Evolutionary conservation across 768 basidiomycete species (phyloP).

Genomic region (Lyophyllum shimeji): DNA sequence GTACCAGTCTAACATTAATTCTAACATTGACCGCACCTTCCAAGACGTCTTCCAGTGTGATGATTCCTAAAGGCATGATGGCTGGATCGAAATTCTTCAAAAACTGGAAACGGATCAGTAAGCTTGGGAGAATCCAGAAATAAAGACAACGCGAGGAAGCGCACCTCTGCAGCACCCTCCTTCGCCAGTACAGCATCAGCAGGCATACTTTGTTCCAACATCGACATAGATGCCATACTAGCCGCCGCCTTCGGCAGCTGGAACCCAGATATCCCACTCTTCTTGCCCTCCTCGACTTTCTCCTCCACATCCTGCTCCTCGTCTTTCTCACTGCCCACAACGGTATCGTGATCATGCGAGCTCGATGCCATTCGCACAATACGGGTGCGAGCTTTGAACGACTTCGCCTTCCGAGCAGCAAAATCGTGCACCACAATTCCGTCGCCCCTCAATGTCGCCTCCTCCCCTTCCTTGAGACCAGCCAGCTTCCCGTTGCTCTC

Average conservation of each 20-base stretch:
- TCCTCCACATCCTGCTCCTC: conserved; percentile 17
- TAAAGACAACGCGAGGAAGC: conserved; percentile 18
- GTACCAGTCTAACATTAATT: not conserved
- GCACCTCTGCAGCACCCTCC: conserved; percentile 71
- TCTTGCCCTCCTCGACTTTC: conserved; percentile 20
- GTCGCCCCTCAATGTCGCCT: conserved; percentile 26
- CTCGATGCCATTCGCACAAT: not conserved
- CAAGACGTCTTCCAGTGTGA: conserved; percentile 90
- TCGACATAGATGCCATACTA: conserved; percentile 45
- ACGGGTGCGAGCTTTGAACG: not conserved
- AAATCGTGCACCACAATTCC: conserved; percentile 19
- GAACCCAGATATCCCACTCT: conserved; percentile 34
- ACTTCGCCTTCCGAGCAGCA: not conserved
- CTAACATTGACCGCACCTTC: conserved; percentile 49
- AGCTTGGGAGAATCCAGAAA: not conserved
- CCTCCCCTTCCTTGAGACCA: conserved; percentile 27
- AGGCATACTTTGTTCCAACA: conserved; percentile 81
- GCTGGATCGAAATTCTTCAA: conserved; percentile 80
- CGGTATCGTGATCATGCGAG: not conserved
- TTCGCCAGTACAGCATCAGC: conserved; percentile 83
- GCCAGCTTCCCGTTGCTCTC: conserved; percentile 31
- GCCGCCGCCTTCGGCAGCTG: conserved; percentile 39
- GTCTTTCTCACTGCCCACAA: conserved; percentile 3
- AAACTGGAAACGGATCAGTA: conserved; percentile 46
- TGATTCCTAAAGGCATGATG: conserved; percentile 85